Conservation (phyloP, 306 rosid species). For the Argentina anserina region DNA sequence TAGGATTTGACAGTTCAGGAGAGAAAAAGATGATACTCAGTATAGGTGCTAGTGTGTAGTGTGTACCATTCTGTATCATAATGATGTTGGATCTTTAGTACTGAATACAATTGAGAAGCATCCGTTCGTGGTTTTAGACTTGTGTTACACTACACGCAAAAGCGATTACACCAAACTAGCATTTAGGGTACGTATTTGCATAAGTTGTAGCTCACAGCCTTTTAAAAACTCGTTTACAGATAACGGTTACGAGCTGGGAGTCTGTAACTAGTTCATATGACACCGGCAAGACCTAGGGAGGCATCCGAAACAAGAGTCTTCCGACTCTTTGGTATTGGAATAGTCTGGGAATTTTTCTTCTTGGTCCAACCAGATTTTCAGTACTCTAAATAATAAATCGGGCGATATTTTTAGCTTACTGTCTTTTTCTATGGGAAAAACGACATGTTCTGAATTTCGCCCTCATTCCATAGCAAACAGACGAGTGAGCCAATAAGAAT, state of each 20-base stretch:
- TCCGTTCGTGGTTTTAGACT: background rate
- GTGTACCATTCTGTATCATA: background rate
- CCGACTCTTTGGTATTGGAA: too few relatives aligned
- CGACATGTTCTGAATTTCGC: too few relatives aligned
- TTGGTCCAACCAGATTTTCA: too few relatives aligned
- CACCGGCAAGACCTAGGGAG: too few relatives aligned
- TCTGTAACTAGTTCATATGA: too few relatives aligned
- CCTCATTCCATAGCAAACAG: too few relatives aligned
- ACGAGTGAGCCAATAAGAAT: background rate
- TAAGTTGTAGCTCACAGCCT: background rate
- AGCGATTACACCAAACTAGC: background rate
- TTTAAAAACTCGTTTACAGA: background rate
- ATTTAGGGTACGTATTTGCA: background rate
- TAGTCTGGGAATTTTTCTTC: too few relatives aligned
- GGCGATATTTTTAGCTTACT: too few relatives aligned
- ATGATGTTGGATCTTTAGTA: background rate
- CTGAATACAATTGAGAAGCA: background rate
- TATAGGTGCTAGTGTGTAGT: background rate
- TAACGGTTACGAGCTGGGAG: background rate
- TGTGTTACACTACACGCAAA: background rate
- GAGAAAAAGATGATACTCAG: conserved; percentile 1
- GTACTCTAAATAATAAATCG: too few relatives aligned
- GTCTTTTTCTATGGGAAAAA: too few relatives aligned
- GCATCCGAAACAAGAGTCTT: too few relatives aligned
- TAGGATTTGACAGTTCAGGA: background rate